Percentiles rank a stretch among this genome's conserved stretches.
These are phyloP conservation scores for Claviceps maximensis DNA, from an alignment of 2,329 filamentous ascomycete species.

Conservation along the genomic window DNA sequence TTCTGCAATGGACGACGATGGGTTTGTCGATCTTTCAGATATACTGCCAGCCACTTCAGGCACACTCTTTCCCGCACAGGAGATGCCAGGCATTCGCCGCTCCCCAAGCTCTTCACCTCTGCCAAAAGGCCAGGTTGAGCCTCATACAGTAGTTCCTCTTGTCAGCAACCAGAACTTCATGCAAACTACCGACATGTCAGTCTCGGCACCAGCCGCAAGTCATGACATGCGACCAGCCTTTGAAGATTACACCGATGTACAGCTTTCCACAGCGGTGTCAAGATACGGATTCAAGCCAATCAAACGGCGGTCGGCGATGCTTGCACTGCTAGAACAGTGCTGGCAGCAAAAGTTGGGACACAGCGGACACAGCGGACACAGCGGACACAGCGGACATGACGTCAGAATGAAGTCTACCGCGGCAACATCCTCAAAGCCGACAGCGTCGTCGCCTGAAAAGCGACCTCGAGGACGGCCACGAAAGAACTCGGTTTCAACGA, in stretches of 20 bases:
- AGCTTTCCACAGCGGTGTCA: constrained; percentile 48
- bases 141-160: background rate
- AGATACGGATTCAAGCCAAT: constrained; percentile 61
- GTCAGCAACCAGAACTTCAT: background rate
- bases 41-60: constrained; percentile 7
- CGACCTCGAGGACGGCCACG: constrained; percentile 21
- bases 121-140: background rate
- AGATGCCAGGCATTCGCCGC: background rate
- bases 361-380: constrained; percentile 8
- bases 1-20: constrained; percentile 7
- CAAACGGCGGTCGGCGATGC: constrained; percentile 55
- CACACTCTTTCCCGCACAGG: background rate
- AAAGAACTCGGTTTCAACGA: constrained; percentile 16
- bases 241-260: constrained; percentile 45
- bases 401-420: constrained; percentile 8
- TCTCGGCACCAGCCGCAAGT: background rate
- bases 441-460: constrained; percentile 10
- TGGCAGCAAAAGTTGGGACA: constrained; percentile 46
- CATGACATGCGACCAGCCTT: constrained; percentile 37
- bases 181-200: background rate
- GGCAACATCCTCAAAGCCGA: background rate
- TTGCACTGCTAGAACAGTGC: constrained; percentile 55
- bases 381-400: constrained; percentile 9
- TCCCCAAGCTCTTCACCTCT: background rate
- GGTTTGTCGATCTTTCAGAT: constrained; percentile 14